These are phyloP conservation scores for Corrigiola litoralis DNA, from an alignment of 179 eudicot species.

Conservation along the genomic window DNA sequence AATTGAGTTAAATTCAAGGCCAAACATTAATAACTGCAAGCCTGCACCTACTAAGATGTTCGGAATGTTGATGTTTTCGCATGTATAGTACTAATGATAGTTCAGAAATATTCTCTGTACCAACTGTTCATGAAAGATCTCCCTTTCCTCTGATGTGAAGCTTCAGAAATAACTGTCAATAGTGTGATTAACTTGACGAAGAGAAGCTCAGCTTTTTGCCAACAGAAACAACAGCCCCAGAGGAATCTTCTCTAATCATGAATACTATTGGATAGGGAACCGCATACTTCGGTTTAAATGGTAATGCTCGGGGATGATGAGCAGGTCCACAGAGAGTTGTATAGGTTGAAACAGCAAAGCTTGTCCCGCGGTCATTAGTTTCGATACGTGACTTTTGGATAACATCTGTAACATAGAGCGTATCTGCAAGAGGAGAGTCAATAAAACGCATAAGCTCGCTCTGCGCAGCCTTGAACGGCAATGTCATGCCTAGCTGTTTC, in stretches of 20 bases:
- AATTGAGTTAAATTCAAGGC: no score
- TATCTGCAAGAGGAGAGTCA: not conserved
- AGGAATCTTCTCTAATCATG: slow-evolving; percentile 27
- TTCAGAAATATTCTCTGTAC: not conserved
- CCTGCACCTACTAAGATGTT: no score
- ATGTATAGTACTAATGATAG: no score
- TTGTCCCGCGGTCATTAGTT: slow-evolving; percentile 27
- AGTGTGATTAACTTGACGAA: not conserved
- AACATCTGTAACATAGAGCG: slow-evolving; percentile 5
- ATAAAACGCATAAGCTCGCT: slow-evolving; percentile 16
- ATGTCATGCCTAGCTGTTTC: slow-evolving; percentile 20
- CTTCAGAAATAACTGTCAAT: not conserved
- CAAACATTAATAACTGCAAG: no score
- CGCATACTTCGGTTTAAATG: not conserved
- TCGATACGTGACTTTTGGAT: slow-evolving; percentile 28
- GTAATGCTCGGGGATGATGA: not conserved
- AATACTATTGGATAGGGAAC: slow-evolving; percentile 32
- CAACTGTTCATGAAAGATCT: not conserved
- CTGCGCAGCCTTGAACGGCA: slow-evolving; percentile 11
- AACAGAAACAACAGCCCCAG: slow-evolving; percentile 23
- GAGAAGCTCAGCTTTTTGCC: slow-evolving; percentile 26
- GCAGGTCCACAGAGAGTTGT: not conserved
- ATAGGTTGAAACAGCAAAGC: slow-evolving; percentile 22
- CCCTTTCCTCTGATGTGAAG: not conserved
- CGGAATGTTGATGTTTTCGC: no score